Evolutionary conservation across 164 flowering plant species (phyloP), one percentile per base, ranked within the genome.

Genomic region (Cinnamomum chago): DNA sequence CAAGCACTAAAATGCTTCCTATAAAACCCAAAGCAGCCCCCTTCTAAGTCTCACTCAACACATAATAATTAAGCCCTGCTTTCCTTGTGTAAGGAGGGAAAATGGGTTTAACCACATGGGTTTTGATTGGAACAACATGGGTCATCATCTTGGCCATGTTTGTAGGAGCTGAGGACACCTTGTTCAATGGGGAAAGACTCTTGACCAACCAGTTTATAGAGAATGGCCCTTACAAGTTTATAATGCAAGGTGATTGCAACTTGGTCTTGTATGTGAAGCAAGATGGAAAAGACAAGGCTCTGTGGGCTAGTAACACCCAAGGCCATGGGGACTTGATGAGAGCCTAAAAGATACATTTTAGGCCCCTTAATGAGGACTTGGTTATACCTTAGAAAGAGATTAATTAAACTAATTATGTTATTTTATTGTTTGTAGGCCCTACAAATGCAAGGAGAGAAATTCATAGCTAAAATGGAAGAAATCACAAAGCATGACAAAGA

Each of bases 151-250:
- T 28, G 24, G 24, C 64, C 58, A n/a, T 73, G 64, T 27, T 66
- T 68, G 77, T 62, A n/a, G 80, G 70, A 77, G 79, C 80, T 24
- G 84, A 79, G 65, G 80, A 82, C 78, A 74, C 74, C 11, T 1
- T 82, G 55, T 82, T 74, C 28, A 77, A 70, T 65, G 84, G 84
- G 15, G 84, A 82, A 70, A 79, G 60, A 75, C 76, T 79, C 30
- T n/a, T 76, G 27, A 50, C 80, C 1, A 72, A 72, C 72, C 80
- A 79, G 51, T 82, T 50, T 71, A n/a, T 82, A 13, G 82, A 79
- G 71, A 82, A 77, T 70, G 82, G 80, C 60, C 79, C 80, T n/a
- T 82, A 82, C 81, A 82, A 70, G 71, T 76, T 82, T n/a, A 71
- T 74, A 3, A 75, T 82, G 76, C 82, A 82, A 73, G 73, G 65